Evolutionary conservation across 2,329 filamentous ascomycete species (phyloP).

Genomic region (Fonsecaea pugnacius): DNA sequence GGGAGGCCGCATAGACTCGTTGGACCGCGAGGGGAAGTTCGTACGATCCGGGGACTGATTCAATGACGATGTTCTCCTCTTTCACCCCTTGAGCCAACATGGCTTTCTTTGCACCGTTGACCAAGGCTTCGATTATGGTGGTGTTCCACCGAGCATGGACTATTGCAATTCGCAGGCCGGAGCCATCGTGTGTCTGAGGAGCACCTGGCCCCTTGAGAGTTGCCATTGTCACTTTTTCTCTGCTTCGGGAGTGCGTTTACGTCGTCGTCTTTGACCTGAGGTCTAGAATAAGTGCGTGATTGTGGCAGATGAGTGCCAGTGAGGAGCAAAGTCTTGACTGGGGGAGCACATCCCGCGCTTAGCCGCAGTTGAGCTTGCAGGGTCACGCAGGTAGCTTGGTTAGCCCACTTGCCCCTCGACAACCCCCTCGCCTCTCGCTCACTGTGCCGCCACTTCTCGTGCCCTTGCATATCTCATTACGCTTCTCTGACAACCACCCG

Average conservation of each 20-base stretch:
- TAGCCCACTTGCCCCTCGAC: slow-evolving; percentile 22
- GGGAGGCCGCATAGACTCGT: slow-evolving; percentile 82
- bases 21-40: slow-evolving; percentile 91
- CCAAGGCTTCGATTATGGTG: slow-evolving; percentile 81
- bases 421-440: slow-evolving; percentile 9
- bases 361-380: slow-evolving; percentile 23
- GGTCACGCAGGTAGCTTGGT: background rate
- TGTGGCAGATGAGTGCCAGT: background rate
- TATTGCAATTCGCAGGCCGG: slow-evolving; percentile 84
- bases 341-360: slow-evolving; percentile 14
- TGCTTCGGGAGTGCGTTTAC: background rate
- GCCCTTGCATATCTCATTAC: slow-evolving; percentile 23
- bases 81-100: slow-evolving; percentile 79
- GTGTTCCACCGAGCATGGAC: slow-evolving; percentile 96
- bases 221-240: slow-evolving; percentile 46
- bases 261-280: background rate
- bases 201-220: slow-evolving; percentile 67
- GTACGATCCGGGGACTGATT: slow-evolving; percentile 91
- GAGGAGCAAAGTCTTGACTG: slow-evolving; percentile 1
- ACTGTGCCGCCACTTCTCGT: slow-evolving; percentile 2
- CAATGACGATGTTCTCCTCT: slow-evolving; percentile 83
- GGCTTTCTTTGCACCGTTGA: slow-evolving; percentile 77
- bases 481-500: slow-evolving; percentile 15
- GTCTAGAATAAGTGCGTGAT: background rate
- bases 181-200: slow-evolving; percentile 64